Evolutionary conservation across 2,329 filamentous ascomycete species (phyloP).

Genomic region (Anthostomella pinea): DNA sequence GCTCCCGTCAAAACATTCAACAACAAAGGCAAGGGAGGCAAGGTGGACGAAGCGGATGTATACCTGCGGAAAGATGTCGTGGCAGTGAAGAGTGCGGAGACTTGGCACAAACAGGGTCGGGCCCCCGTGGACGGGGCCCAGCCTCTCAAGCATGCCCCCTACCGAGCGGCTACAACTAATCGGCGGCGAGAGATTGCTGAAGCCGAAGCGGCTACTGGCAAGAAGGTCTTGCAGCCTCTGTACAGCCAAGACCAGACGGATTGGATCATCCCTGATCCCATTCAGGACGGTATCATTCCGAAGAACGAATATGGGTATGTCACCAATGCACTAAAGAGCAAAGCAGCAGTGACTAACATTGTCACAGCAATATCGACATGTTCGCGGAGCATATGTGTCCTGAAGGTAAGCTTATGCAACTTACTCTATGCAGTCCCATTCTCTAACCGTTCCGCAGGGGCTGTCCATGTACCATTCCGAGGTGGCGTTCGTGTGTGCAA

Average conservation of each 20-base stretch:
- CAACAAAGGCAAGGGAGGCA: constrained; percentile 70
- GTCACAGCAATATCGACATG: constrained; percentile 75
- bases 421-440: background rate
- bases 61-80: constrained; percentile 78
- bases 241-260: constrained; percentile 85
- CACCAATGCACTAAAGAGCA: no score
- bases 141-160: constrained; percentile 83
- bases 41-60: constrained; percentile 73
- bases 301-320: constrained; percentile 79
- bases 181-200: constrained; percentile 88
- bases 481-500: constrained; percentile 79
- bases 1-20: constrained; percentile 72
- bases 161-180: constrained; percentile 85
- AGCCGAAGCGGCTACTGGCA: constrained; percentile 72
- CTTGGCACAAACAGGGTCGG: constrained; percentile 95
- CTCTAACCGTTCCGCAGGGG: constrained; percentile 47
- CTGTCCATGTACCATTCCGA: constrained; percentile 76
- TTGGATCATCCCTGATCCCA: constrained; percentile 90
- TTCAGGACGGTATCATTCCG: constrained; percentile 80
- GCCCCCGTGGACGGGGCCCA: constrained; percentile 66
- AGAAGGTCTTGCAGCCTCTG: constrained; percentile 82
- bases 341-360: no score
- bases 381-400: constrained; percentile 95
- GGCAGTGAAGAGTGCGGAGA: constrained; percentile 85
- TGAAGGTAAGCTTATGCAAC: constrained; percentile 32